A percentile compares a stretch with the other conserved stretches of the same genome.
phyloP scores from a whole-genome alignment of 2,329 filamentous ascomycete genomes.

The Xylaria sp. region DNA sequence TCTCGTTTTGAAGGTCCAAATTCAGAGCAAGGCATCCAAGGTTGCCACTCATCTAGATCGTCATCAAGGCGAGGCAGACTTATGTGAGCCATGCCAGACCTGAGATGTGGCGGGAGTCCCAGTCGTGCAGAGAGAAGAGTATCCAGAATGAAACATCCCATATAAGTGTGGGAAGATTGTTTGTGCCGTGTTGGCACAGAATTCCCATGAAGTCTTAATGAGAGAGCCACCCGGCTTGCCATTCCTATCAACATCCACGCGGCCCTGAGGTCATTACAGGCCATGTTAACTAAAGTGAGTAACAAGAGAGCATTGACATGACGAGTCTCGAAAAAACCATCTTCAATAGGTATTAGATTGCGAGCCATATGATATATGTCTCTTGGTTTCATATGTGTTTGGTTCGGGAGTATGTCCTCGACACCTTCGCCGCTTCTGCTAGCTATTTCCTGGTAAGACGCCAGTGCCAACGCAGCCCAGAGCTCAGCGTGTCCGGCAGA shows the following conservation, averaged over 20 bases:
- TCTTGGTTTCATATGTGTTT: constrained; percentile 45
- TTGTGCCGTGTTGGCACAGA: constrained; percentile 39
- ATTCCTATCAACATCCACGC: constrained; percentile 74
- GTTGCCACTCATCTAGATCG: constrained; percentile 78
- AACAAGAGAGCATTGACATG: constrained; percentile 68
- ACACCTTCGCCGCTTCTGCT: constrained; percentile 36
- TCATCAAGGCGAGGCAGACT: constrained; percentile 66
- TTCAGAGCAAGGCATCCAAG: constrained; percentile 67
- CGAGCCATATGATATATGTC: constrained; percentile 63
- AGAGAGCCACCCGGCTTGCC: constrained; percentile 66
- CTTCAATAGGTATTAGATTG: constrained; percentile 59
- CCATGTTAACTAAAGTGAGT: constrained; percentile 71
- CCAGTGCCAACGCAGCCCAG: constrained; percentile 69
- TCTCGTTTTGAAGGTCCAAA: constrained; percentile 46
- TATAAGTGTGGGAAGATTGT: constrained; percentile 56
- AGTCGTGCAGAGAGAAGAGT: constrained; percentile 64
- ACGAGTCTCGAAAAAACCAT: constrained; percentile 59
- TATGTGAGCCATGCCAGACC: constrained; percentile 57
- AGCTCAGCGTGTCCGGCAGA: constrained; percentile 64
- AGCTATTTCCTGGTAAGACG: constrained; percentile 62
- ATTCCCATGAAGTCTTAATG: constrained; percentile 53
- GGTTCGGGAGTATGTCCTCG: constrained; percentile 36
- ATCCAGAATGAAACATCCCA: constrained; percentile 72
- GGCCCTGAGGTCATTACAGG: constrained; percentile 62
- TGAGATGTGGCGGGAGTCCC: constrained; percentile 61